Base-by-base conservation (phyloP, 2,329 filamentous ascomycete genomes). In the Alternaria tenuissima region DNA sequence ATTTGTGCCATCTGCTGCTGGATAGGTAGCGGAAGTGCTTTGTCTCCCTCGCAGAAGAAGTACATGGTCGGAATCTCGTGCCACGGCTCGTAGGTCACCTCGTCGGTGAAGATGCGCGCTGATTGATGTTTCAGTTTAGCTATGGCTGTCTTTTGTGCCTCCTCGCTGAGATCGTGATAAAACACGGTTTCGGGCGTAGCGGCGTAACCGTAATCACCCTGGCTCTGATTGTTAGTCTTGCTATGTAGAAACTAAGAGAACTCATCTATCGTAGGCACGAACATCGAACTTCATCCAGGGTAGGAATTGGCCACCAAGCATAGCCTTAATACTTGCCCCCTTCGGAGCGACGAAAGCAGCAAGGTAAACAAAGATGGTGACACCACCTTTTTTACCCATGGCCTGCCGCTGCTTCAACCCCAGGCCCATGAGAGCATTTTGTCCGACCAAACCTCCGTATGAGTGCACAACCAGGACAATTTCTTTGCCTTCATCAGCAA, bases 21-120 rank as follows among this genome's bases (percentile, higher is more conserved):
- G 7, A 48, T 24, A 41, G 42, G 24, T 24, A 55, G 43, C n/a
- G n/a, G 43, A 55, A 55, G 43, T 26, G 53, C 53, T 48, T 48
- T 47, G 7, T 55, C 43, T 7, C 16, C n/a, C 43, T 55, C 34
- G 14, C 53, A 55, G 43, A 55, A 55, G 34, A 55, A 42, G 24
- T 55, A 55, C 43, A 55, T 48, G 11, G 34, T 42, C 11, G 43
- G 53, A 11, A 55, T 41, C 3, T 55, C 53, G 32, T 55, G 32
- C 53, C 53, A 55, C 26, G 53, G 53, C 34, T 55, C 53, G 26
- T 55, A 48, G 9, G 43, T 55, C 22, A 55, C 53, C 24, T 55
- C 43, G 18, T 55, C 53, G 18, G 43, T 48, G 53, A 55, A 55
- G 4, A 41, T 32, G 18, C 53, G 53, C 24, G 43, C 43, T 39